These are phyloP conservation scores for Yamadazyma membranifaciens DNA, from an alignment of 1,139 yeast species.

Conservation along the genomic window DNA sequence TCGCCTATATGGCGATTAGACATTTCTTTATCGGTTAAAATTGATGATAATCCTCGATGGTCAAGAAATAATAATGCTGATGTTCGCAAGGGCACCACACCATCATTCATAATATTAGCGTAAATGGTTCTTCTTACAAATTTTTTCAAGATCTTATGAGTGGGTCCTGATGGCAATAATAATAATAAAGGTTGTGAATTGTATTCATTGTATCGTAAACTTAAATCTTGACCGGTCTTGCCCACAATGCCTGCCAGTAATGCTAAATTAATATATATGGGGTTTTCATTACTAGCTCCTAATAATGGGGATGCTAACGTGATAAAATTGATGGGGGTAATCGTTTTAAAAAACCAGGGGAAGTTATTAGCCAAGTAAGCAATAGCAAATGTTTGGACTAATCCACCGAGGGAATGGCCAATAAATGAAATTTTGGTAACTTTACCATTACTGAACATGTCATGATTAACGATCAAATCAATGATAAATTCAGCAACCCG, in stretches of 20 bases:
- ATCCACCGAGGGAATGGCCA: slow-evolving; percentile 92
- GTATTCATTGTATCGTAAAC: slow-evolving; percentile 47
- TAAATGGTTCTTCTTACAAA: slow-evolving; percentile 73
- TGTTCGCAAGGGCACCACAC: slow-evolving; percentile 90
- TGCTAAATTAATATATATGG: slow-evolving; percentile 80
- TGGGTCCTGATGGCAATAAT: slow-evolving; percentile 77
- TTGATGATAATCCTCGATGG: slow-evolving; percentile 40
- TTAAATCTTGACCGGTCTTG: slow-evolving; percentile 88
- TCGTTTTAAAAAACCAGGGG: slow-evolving; percentile 67
- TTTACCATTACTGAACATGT: slow-evolving; percentile 27
- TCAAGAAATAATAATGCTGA: slow-evolving; percentile 77
- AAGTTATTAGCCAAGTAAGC: slow-evolving; percentile 66
- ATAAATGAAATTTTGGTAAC: slow-evolving; percentile 74
- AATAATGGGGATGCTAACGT: slow-evolving; percentile 85
- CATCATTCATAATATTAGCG: slow-evolving; percentile 82
- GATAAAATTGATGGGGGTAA: slow-evolving; percentile 78
- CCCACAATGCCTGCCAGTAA: slow-evolving; percentile 90
- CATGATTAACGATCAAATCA: slow-evolving; percentile 49
- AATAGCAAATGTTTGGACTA: slow-evolving; percentile 85
- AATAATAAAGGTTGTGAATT: slow-evolving; percentile 62
- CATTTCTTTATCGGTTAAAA: slow-evolving; percentile 30
- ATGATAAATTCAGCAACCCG: slow-evolving; percentile 76
- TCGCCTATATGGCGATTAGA: slow-evolving; percentile 11
- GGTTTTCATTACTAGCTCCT: slow-evolving; percentile 84
- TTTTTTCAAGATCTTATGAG: slow-evolving; percentile 59